Evolutionary conservation across 805 yeast species (phyloP), one percentile per base, ranked within the genome.

Genomic region (Saccharomycopsis babjevae): DNA sequence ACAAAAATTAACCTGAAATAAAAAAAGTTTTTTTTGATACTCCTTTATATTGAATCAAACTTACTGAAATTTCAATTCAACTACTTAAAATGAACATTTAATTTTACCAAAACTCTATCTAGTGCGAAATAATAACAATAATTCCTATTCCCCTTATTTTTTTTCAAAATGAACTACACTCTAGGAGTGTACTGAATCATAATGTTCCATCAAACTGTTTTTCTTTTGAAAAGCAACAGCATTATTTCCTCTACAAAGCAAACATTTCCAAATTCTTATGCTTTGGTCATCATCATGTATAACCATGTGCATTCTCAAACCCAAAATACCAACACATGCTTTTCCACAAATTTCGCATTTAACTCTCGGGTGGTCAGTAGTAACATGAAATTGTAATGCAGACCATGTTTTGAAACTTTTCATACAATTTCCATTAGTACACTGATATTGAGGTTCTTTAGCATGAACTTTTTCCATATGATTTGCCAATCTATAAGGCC

Each of bases 391-490:
- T 66, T 85, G 91, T 46, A 89, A 73, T 1, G 86, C 86, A 2
- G 88, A 81, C 90, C 92, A 86, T 0, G 87, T 85, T 60, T 79
- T 80, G 72, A 88, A 88, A 46, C 77, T 74, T 62, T 74, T 70
- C 63, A 77, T 76, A 70, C 96, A 88, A 1, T 83, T 84, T 0
- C 83, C 78, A 63, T 75, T 79, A 56, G 82, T 83, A 69, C 94
- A 88, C 60, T 79, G 83, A 63, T 85, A 80, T 0, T 81, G 77
- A 0, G 81, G 79, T 0, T 72, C 68, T 15, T 76, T 80, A 65
- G 84, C 79, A 68, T 93, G 97, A 64, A 77, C 79, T 67, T 82
- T 87, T 18, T 76, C 75, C 59, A 81, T 77, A 71, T 93, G 98
- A 59, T 80, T 82, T 2, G 80, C 79, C 57, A 92, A 74, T 62